A percentile compares a stretch with the other conserved stretches of the same genome.
Conservation (phyloP, 75 land plant species). For the Pseudotsuga menziesii region DNA sequence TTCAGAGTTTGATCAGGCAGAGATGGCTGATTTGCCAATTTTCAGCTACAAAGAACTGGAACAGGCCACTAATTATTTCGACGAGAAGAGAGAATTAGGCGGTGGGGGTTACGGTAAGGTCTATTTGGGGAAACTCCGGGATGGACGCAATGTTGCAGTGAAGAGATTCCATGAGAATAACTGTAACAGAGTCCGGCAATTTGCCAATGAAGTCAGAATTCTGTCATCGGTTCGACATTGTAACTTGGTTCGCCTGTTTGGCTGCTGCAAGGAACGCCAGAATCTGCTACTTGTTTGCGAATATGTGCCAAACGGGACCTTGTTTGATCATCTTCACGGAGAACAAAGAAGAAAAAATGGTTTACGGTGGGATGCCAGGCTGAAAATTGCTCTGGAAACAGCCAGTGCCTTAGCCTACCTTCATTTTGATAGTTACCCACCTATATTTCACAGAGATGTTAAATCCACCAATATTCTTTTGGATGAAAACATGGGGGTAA, state of each 20-base stretch:
- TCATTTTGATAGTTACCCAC: slow-evolving; percentile 11
- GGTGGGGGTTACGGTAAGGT: slow-evolving; percentile 84
- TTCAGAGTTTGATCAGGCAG: no score
- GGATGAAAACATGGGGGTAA: slow-evolving; percentile 17
- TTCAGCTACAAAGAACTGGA: slow-evolving; percentile 57
- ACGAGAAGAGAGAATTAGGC: slow-evolving; percentile 47
- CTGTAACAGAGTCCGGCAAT: neutral
- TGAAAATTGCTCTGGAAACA: slow-evolving; percentile 28
- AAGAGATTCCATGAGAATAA: neutral
- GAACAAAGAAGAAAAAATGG: neutral
- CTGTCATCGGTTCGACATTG: neutral
- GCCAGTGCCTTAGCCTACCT: slow-evolving; percentile 33
- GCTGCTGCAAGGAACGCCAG: neutral
- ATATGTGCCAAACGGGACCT: slow-evolving; percentile 32
- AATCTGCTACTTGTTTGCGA: slow-evolving; percentile 32
- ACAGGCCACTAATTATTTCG: slow-evolving; percentile 57
- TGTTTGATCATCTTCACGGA: slow-evolving; percentile 29
- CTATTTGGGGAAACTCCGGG: slow-evolving; percentile 29
- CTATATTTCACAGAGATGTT: slow-evolving; percentile 40
- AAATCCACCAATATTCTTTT: slow-evolving; percentile 42
- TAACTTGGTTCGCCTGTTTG: neutral
- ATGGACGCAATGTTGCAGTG: neutral
- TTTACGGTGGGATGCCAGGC: slow-evolving; percentile 19
- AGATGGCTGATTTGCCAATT: no score
- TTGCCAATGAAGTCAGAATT: neutral